Conservation (phyloP, 306 rosid genomes). For the Pyrus betulifolia region DNA sequence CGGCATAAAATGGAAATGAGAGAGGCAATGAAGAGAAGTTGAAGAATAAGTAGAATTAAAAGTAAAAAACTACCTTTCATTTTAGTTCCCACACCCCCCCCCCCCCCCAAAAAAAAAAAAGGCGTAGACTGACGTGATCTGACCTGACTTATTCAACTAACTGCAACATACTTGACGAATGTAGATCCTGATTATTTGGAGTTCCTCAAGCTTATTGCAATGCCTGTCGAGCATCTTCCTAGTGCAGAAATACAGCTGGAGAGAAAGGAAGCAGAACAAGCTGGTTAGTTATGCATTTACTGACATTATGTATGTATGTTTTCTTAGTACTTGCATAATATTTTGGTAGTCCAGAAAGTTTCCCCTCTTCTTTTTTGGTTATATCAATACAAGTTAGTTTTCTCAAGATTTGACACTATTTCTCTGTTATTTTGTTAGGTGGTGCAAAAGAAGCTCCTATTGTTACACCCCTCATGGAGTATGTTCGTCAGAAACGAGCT, state of each 20-base stretch:
- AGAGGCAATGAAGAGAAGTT: background rate
- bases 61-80: too few species aligned
- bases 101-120: too few species aligned
- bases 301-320: background rate
- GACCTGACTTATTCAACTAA: background rate
- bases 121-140: background rate
- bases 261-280: conserved; percentile 94
- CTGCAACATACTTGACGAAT: conserved; percentile 4
- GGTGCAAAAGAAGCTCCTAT: conserved; percentile 62
- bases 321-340: background rate
- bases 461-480: conserved; percentile 92
- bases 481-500: conserved; percentile 73
- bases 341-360: background rate
- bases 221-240: conserved; percentile 86
- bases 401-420: background rate
- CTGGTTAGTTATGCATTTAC: conserved; percentile 54
- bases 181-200: conserved; percentile 92
- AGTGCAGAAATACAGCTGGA: conserved; percentile 98
- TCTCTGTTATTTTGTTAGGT: conserved; percentile 38
- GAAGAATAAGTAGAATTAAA: background rate
- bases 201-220: conserved; percentile 79
- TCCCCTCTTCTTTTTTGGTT: background rate
- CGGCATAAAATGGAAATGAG: background rate
- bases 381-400: conserved; percentile 2
- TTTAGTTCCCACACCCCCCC: background rate